Base-by-base conservation (phyloP, 2,329 filamentous ascomycete species). In the Phyllosticta citribraziliensis region DNA sequence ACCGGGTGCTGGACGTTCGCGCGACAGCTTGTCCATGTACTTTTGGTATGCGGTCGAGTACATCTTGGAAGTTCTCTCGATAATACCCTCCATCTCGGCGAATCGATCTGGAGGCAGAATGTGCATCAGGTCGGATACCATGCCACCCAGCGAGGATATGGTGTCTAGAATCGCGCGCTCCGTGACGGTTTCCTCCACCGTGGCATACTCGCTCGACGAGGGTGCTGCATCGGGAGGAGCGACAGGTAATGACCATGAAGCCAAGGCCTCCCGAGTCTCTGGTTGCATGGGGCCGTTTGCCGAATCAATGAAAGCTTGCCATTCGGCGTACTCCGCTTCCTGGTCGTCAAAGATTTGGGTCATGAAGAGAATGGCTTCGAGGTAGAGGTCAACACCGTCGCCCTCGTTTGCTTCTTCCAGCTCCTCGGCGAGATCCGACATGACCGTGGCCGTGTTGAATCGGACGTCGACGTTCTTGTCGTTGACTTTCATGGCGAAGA, bases 381-480 rank as follows among this genome's bases (percentile, higher is more conserved):
- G 78, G 20, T 87, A 73, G 10, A 82, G 74, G 24, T 76, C 75
- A 14, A 82, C 72, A 17, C 40, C 40, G 14, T n/a, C 40, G 0
- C 82, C 80, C 61, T 82, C 73, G 35, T 73, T 68, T 0, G 82
- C 80, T 61, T 82, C 74, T 51, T 72, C 68, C 52, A 78, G 74
- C 2, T 70, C 71, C 73, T 90, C 87, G 1, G 84, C 85, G 47
- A 89, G 75, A 64, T 81, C 84, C 0, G 83, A 86, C 47, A 89
- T 75, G 3, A 88, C 84, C 71, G 89, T 87, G 1, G 83, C 85
- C 5, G 84, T 86, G 69, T 90, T 91, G 76, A 89, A 91, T 9
- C 88, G 74, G 5, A 84, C 79, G 71, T 91, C 86, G 1, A 85
- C 77, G 69, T 88, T 88, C 51, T 84, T 79, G 56, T 81, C 78